A percentile compares a stretch with the other conserved stretches of the same genome.
These are phyloP conservation scores for Metschnikowia bowlesiae DNA, from an alignment of 805 yeast species.

Conservation along the genomic window DNA sequence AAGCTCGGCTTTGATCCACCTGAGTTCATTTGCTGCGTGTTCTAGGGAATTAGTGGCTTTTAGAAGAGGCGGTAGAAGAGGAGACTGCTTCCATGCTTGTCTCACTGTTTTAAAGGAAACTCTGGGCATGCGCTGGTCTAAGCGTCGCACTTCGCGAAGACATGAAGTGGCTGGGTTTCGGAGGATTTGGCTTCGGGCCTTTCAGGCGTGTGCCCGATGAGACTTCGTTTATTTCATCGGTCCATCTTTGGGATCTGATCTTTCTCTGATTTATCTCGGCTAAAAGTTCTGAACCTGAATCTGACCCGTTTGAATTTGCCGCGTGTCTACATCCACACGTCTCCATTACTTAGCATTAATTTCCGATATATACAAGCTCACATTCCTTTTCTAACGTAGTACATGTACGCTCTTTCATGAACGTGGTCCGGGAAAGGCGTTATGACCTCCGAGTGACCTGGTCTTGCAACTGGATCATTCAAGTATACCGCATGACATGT, in stretches of 20 bases:
- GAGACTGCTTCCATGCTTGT: conserved; percentile 24
- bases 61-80: conserved; percentile 30
- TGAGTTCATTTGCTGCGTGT: conserved; percentile 52
- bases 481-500: conserved; percentile 96
- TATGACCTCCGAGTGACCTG: conserved; percentile 93
- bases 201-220: no score
- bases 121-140: conserved; percentile 25
- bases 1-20: conserved; percentile 61
- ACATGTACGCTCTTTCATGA: conserved; percentile 94
- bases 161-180: not conserved
- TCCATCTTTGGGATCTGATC: no score
- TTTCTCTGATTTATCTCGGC: not conserved
- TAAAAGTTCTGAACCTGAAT: no score
- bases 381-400: conserved; percentile 73
- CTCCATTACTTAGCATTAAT: not conserved
- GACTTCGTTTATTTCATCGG: no score
- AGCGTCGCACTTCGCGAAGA: not conserved
- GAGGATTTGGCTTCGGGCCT: no score
- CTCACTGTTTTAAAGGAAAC: conserved; percentile 25
- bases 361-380: conserved; percentile 21
- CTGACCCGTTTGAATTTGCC: no score
- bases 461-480: conserved; percentile 95
- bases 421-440: conserved; percentile 78
- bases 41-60: conserved; percentile 26
- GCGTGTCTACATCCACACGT: no score